Base-by-base conservation (phyloP, 2,329 filamentous ascomycete species). In the Pseudophaeomoniella oleicola region DNA sequence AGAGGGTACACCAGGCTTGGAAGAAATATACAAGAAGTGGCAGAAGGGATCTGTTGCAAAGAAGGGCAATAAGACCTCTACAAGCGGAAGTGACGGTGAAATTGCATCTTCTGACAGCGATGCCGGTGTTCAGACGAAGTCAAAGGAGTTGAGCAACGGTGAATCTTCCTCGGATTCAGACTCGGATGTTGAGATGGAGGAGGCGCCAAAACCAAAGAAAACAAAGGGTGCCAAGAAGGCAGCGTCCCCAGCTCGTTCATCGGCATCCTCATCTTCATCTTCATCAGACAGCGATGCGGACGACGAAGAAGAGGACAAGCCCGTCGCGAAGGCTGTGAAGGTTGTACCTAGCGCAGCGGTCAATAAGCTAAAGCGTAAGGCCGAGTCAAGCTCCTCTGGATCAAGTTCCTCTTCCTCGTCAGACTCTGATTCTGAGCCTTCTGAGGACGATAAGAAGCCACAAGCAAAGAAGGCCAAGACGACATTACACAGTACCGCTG, bases 341-440 rank as follows among this genome's bases (percentile, higher is more conserved):
- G 44, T 43, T 13, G 42, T 46, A 30, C 52, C 50, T 38, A 42
- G 41, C 19, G 56, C 33, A 19, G 42, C 36, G 4, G 42, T 48
- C 35, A 67, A 64, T 37, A 51, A 55, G 0, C 44, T 64, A 40
- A 78, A 79, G 57, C 68, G 74, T 39, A 78, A 79, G 59, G 71
- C 71, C 5, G 56, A 58, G 35, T 55, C 57, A 6, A 60, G 54
- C 44, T 64, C 57, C 6, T 55, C 54, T 13, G 39, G 42, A 4
- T 49, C 56, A 29, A 55, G 52, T 9, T 51, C 50, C 39, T 58
- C 57, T 3, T 55, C 52, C 1, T 47, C 49, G 9, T 43, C 44
- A 6, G 64, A 63, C 2, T 57, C 56, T 37, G 56, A 58, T 19
- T 61, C 59, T 12, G 58, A 59, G 9, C n/a, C 22, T 34, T 67